Evolutionary conservation across 176 grass and related monocot genomes (phyloP).

Genomic region (Triticum turgidum): DNA sequence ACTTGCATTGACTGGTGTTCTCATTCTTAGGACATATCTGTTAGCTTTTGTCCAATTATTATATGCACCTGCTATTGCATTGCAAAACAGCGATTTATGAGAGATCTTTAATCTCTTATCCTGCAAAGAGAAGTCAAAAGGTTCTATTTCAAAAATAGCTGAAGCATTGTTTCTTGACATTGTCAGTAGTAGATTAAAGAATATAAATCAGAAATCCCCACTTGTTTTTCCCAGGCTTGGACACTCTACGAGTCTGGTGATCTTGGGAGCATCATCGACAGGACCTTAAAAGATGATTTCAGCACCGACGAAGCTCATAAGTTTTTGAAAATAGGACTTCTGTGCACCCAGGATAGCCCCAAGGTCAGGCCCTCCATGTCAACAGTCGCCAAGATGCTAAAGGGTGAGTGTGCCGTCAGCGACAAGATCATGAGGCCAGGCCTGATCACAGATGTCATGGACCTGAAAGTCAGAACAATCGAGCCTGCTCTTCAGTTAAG

Average conservation of each 20-base stretch:
- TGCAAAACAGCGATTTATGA: background rate
- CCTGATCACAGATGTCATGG: constrained; percentile 85
- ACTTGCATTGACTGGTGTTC: constrained; percentile 14
- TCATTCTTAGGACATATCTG: background rate
- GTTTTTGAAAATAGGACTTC: constrained; percentile 68
- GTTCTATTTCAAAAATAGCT: background rate
- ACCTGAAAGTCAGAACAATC: constrained; percentile 57
- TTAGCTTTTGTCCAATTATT: background rate
- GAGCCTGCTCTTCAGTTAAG: constrained; percentile 22
- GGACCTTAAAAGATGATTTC: constrained; percentile 42
- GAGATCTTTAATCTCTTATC: background rate
- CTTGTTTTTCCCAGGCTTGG: constrained; percentile 59
- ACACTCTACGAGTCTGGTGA: constrained; percentile 50
- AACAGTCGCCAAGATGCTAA: constrained; percentile 51
- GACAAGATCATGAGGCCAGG: constrained; percentile 73
- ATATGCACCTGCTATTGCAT: background rate
- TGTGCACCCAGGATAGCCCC: constrained; percentile 76
- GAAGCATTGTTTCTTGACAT: background rate
- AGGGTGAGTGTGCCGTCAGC: constrained; percentile 27
- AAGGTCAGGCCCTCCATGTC: constrained; percentile 81
- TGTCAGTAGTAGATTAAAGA: background rate
- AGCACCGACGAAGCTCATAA: constrained; percentile 38
- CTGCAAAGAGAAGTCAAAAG: background rate
- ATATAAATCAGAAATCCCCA: constrained; percentile 18
- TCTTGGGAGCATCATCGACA: constrained; percentile 57